phyloP scores from a whole-genome alignment of 2,329 filamentous ascomycete genomes.

The Aspergillus cejpii region DNA sequence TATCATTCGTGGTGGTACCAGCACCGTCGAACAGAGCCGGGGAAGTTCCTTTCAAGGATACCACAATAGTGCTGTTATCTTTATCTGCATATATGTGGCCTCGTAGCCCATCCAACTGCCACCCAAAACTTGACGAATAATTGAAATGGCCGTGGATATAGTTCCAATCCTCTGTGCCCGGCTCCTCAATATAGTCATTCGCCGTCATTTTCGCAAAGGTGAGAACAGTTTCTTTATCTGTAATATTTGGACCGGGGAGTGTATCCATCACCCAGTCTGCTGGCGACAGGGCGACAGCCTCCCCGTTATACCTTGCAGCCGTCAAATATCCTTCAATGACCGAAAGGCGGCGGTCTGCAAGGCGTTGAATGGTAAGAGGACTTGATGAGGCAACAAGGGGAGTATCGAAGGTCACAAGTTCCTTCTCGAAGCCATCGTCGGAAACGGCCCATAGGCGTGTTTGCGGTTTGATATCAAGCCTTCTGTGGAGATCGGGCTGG shows the following conservation, averaged over 20 bases:
- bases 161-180: conserved; percentile 70
- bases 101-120: conserved; percentile 79
- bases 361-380: conserved; percentile 65
- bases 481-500: conserved; percentile 70
- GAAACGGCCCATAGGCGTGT: conserved; percentile 46
- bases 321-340: conserved; percentile 74
- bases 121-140: conserved; percentile 81
- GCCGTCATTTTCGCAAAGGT: conserved; percentile 82
- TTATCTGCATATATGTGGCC: conserved; percentile 90
- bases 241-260: conserved; percentile 70
- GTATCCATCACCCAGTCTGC: conserved; percentile 80
- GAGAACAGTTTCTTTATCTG: conserved; percentile 76
- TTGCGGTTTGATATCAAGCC: conserved; percentile 61
- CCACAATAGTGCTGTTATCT: conserved; percentile 76
- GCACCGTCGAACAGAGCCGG: conserved; percentile 93
- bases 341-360: conserved; percentile 68
- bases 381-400: conserved; percentile 58
- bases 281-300: conserved; percentile 59
- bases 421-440: conserved; percentile 36
- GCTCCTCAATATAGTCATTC: conserved; percentile 75
- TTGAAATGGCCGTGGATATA: conserved; percentile 76
- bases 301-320: conserved; percentile 62
- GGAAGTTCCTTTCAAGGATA: conserved; percentile 86
- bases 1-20: conserved; percentile 94
- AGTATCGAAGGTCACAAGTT: conserved; percentile 44